Percentiles rank a stretch among this genome's conserved stretches.
Evolutionary conservation across 2,329 filamentous ascomycete genomes (phyloP).

Genomic region (Alternaria sp.): DNA sequence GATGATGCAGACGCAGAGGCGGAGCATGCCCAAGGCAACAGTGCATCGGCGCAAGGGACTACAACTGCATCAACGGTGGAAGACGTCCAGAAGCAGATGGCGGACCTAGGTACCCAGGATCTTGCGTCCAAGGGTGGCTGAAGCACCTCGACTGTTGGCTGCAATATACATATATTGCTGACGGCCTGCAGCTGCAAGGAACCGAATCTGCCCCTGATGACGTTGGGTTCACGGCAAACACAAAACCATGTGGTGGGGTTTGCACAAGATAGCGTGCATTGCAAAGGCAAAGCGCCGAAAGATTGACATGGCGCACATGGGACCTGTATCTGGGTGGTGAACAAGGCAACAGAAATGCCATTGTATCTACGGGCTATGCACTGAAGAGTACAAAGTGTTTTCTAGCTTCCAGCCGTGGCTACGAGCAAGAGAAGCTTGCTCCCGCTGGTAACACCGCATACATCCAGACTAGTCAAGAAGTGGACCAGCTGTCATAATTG

Average conservation of each 20-base stretch:
- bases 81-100: conserved; percentile 44
- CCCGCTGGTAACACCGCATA: conserved; percentile 7
- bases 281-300: background rate
- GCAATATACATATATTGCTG: conserved; percentile 37
- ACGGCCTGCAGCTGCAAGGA: conserved; percentile 26
- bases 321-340: background rate
- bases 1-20: conserved; percentile 25
- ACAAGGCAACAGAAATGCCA: conserved; percentile 8
- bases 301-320: background rate
- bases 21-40: conserved; percentile 18
- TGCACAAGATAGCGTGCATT: conserved; percentile 8
- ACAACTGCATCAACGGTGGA: conserved; percentile 33
- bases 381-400: conserved; percentile 8
- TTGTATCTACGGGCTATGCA: conserved; percentile 14
- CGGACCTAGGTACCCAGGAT: conserved; percentile 39
- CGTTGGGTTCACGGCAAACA: conserved; percentile 18
- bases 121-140: conserved; percentile 34
- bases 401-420: conserved; percentile 3
- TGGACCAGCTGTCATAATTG: background rate
- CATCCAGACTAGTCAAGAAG: conserved; percentile 15
- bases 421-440: background rate
- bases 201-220: conserved; percentile 21
- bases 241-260: conserved; percentile 28
- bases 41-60: conserved; percentile 18
- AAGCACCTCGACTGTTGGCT: conserved; percentile 25